A percentile compares a stretch with the other conserved stretches of the same genome.
These are phyloP conservation scores for Coemansia sp. DNA, from an alignment of 192 early-diverging fungal genomes.

Conservation along the genomic window DNA sequence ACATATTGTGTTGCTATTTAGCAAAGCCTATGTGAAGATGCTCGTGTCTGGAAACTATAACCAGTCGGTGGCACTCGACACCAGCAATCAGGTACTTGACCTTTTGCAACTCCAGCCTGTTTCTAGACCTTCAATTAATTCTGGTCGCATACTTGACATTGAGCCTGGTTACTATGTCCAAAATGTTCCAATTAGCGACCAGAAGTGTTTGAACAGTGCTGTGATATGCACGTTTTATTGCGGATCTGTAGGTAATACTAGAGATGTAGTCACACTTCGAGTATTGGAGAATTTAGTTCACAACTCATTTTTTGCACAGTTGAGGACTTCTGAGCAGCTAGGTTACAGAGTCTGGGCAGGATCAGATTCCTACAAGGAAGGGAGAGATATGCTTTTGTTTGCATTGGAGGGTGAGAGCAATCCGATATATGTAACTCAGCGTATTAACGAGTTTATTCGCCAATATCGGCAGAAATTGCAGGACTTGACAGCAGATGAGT, in stretches of 20 bases:
- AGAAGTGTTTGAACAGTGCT: constrained; percentile 77
- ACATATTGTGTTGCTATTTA: constrained; percentile 68
- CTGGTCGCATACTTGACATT: neutral
- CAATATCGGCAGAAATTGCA: constrained; percentile 42
- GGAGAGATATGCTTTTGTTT: constrained; percentile 52
- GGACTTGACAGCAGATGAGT: constrained; percentile 59
- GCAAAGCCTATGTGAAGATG: constrained; percentile 68
- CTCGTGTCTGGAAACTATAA: constrained; percentile 79
- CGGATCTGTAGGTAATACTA: constrained; percentile 60
- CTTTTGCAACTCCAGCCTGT: constrained; percentile 58
- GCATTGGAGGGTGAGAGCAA: constrained; percentile 80
- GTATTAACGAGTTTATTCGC: constrained; percentile 78
- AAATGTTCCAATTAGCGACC: constrained; percentile 48
- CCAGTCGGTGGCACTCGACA: constrained; percentile 59
- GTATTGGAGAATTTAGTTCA: constrained; percentile 68
- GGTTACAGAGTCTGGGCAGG: constrained; percentile 51
- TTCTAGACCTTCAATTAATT: constrained; percentile 11
- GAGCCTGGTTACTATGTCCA: constrained; percentile 29
- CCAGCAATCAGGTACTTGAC: constrained; percentile 55
- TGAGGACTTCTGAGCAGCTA: constrained; percentile 86
- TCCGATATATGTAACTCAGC: constrained; percentile 71
- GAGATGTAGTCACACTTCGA: constrained; percentile 56
- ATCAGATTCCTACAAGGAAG: neutral
- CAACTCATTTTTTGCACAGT: constrained; percentile 69
- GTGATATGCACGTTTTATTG: constrained; percentile 75